Conservation (phyloP, 2,329 filamentous ascomycete genomes). For the Botrytis paeoniae region DNA sequence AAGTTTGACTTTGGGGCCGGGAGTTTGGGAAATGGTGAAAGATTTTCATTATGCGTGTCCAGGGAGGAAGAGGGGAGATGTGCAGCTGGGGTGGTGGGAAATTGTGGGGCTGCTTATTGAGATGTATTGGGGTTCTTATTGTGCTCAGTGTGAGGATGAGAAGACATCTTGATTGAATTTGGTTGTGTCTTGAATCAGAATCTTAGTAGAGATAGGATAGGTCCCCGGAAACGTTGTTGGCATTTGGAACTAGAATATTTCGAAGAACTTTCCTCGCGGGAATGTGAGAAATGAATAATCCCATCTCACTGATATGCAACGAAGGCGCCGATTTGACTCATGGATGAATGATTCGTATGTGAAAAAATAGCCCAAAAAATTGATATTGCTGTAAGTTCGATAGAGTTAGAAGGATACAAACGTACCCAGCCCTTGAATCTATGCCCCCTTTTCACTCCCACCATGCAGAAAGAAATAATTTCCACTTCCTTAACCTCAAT, state of each 20-base stretch:
- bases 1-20: neutral
- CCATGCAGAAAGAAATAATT: neutral
- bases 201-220: neutral
- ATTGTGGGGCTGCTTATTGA: neutral
- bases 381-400: neutral
- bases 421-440: neutral
- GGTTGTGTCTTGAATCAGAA: neutral
- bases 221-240: neutral
- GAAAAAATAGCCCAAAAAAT: neutral
- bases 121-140: neutral
- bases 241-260: neutral
- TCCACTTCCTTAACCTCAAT: neutral
- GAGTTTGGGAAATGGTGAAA: neutral
- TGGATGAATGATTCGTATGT: neutral
- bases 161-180: neutral
- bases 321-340: neutral
- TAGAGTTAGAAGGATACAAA: neutral
- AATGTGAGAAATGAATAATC: neutral
- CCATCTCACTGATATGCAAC: neutral
- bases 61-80: neutral
- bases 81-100: neutral
- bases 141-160: neutral
- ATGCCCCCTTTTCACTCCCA: neutral
- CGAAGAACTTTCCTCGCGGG: neutral
- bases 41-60: constrained; percentile 1